A percentile compares a stretch with the other conserved stretches of the same genome.
These are phyloP conservation scores for Mycena polygramma DNA, from an alignment of 768 basidiomycete species.

Conservation along the genomic window DNA sequence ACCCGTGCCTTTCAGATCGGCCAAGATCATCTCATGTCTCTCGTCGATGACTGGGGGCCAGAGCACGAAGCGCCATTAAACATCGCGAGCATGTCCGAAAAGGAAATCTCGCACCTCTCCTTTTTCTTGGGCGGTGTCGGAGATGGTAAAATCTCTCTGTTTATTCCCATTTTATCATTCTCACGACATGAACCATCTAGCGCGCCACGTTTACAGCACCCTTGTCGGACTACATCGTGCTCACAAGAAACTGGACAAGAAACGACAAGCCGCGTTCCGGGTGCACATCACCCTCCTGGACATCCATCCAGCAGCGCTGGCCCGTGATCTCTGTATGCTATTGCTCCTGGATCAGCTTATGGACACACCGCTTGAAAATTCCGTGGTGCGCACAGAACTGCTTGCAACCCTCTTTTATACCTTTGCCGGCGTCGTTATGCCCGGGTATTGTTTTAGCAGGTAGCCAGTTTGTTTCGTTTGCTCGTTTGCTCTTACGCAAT, in stretches of 20 bases:
- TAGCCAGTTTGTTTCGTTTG: neutral
- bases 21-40: slow-evolving; percentile 24
- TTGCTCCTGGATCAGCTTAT: slow-evolving; percentile 22
- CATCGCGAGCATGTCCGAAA: neutral
- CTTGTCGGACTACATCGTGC: slow-evolving; percentile 24
- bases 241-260: slow-evolving; percentile 15
- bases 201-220: slow-evolving; percentile 25
- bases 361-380: neutral
- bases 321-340: slow-evolving; percentile 25
- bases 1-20: slow-evolving; percentile 11
- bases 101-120: neutral
- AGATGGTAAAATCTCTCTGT: slow-evolving; percentile 1
- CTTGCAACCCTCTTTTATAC: slow-evolving; percentile 25
- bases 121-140: slow-evolving; percentile 26
- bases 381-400: neutral
- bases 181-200: neutral
- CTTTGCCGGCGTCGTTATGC: slow-evolving; percentile 22
- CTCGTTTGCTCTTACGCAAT: neutral
- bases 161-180: neutral
- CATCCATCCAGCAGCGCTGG: slow-evolving; percentile 22
- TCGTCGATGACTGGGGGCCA: slow-evolving; percentile 20
- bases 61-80: slow-evolving; percentile 1
- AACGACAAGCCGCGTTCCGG: slow-evolving; percentile 7
- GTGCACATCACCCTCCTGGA: slow-evolving; percentile 26
- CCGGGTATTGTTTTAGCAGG: slow-evolving; percentile 17